Evolutionary conservation across 352 stramenopile genomes (phyloP), one percentile per base, ranked within the genome.

Genomic region (Phytophthora pluvialis): DNA sequence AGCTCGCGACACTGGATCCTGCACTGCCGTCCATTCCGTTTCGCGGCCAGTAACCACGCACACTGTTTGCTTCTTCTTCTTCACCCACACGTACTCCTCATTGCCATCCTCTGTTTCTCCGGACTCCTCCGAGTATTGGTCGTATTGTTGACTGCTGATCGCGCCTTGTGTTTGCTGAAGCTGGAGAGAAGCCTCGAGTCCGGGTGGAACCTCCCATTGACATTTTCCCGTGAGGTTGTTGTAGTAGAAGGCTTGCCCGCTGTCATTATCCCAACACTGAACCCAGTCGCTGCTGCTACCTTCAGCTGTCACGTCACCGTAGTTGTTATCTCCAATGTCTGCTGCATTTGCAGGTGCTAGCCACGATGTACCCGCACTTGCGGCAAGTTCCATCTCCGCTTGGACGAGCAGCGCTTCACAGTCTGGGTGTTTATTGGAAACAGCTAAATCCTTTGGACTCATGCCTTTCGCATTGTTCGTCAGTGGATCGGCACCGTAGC

Each of bases 211-310:
- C 58, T 87, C 78, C 81, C 78, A 88, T 58, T 90, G 81, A 40
- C 81, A 90, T 51, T 88, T 88, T 16, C 81, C 81, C 21, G 81
- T 82, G n/a, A 84, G 55, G 43, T 90, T 90, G 66, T 90, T 81
- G 77, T 90, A 90, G 70, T 86, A 90, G 26, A 90, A 90, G 1
- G 78, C 63, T 26, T 83, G 75, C 2, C 70, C 66, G 36, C 72
- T 90, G 52, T 77, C 61, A 28, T 75, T 84, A 49, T 90, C 81
- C 78, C 76, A 88, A 65, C 81, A 90, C 54, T 90, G 74, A 42
- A 85, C 78, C 78, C 81, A 90, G 51, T 67, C 57, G 9, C 15
- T 50, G 35, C 21, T 67, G 13, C 33, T 39, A 1, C 48, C 63
- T 7, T 80, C 74, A 28, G 25, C 26, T 9, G 43, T 53, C 4